Base-by-base conservation (phyloP, 805 yeast genomes). In the Cyberlindnera veronae region DNA sequence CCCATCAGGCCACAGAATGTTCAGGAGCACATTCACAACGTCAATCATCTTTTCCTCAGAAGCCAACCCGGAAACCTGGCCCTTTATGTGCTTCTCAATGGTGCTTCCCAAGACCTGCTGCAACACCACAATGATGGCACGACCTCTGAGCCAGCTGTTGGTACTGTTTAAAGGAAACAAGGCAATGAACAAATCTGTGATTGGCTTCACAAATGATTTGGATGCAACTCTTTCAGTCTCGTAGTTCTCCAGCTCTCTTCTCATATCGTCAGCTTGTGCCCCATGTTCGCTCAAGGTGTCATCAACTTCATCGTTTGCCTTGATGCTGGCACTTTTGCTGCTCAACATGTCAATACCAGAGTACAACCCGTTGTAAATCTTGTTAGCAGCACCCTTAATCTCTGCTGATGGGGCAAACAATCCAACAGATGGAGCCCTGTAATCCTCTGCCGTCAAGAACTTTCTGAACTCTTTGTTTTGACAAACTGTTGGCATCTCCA, bases 91-190 rank as follows among this genome's bases (percentile, higher is more conserved):
- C 55, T 78, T 81, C 55, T 90, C 96, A 37, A 90, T 81, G 0
- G 96, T 84, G 2, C 91, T 84, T 0, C 97, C 97, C 28, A 90
- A 69, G 1, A 90, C 61, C 57, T 88, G 96, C 59, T 89, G 96
- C 38, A 90, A 63, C 4, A 90, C 77, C 5, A 88, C 79, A 28
- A 89, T 71, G 8, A 88, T 68, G 0, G 96, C 96, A 32, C 89
- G 68, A 0, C 96, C 97, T 38, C 95, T 67, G 2, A 90, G 61
- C 95, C 96, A 87, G 34, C 79, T 77, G 34, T 77, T 79, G 2
- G 84, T 71, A 34, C 67, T 69, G 39, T 77, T 75, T 17, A 86
- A 61, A 22, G 84, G 78, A 61, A 90, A 90, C 2, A 88, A 54
- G 0, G 82, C 68, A 15, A 86, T 72, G 37, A 89, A 71, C 10